These are phyloP conservation scores for Psilocybe mexicana DNA, from an alignment of 1,284 basidiomycete genomes.

Conservation along the genomic window DNA sequence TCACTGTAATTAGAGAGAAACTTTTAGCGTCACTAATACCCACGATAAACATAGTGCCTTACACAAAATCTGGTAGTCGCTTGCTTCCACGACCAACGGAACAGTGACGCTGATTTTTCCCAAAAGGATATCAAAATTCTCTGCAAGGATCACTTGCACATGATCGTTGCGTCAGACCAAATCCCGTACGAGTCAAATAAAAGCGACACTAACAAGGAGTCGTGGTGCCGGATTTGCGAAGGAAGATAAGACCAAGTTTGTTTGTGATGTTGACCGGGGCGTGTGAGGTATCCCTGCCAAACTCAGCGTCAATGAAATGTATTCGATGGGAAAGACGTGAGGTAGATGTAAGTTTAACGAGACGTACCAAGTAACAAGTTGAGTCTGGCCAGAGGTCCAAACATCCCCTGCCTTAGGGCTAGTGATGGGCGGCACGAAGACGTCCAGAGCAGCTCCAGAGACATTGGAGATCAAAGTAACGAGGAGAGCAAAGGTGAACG, in stretches of 20 bases:
- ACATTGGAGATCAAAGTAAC: slow-evolving; percentile 6
- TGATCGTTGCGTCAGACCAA: slow-evolving; percentile 4
- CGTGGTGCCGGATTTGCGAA: slow-evolving; percentile 28
- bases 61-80: slow-evolving; percentile 34
- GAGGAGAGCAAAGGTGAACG: slow-evolving; percentile 15
- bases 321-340: background rate
- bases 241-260: slow-evolving; percentile 31
- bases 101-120: slow-evolving; percentile 19
- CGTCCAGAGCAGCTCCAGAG: slow-evolving; percentile 27
- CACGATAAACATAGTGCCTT: slow-evolving; percentile 17
- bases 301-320: background rate
- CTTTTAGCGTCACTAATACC: background rate
- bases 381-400: slow-evolving; percentile 33
- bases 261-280: slow-evolving; percentile 38
- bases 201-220: slow-evolving; percentile 33
- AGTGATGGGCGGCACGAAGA: slow-evolving; percentile 36
- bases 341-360: background rate
- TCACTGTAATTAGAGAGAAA: background rate
- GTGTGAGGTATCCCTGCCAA: slow-evolving; percentile 33
- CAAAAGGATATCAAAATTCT: slow-evolving; percentile 20
- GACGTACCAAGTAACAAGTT: slow-evolving; percentile 40
- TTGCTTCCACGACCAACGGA: slow-evolving; percentile 20
- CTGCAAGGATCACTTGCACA: slow-evolving; percentile 14
- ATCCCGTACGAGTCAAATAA: slow-evolving; percentile 24
- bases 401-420: slow-evolving; percentile 30